Evolutionary conservation across 1,284 basidiomycete genomes (phyloP), one percentile per base, ranked within the genome.

Genomic region (Thecaphora thlaspeos): DNA sequence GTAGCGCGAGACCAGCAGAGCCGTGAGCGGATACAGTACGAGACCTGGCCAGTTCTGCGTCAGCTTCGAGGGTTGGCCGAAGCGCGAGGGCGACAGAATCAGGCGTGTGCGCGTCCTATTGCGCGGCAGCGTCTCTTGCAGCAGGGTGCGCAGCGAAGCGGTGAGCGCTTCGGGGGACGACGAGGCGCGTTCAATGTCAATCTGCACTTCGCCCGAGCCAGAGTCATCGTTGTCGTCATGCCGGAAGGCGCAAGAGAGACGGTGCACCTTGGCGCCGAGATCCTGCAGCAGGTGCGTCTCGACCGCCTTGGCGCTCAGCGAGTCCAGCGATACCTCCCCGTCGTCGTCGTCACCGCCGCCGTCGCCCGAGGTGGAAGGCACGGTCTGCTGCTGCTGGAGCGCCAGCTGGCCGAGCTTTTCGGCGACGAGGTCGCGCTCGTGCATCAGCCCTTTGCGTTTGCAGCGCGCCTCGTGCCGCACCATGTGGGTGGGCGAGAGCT

Each of bases 11-110:
- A 59, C 23, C 0, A 65, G 40, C 32, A 67, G 41, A 17, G 61
- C 48, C 11, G 60, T 51, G 18, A 70, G 19, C 0, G 75, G 75
- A 9, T 67, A 71, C 3, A 68, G 48, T 1, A 76, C 61, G 18
- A 73, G 56, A 44, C 60, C 51, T 1, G 74, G 74, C 72, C 73
- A 73, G 21, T 56, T 48, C 40, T 64, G 68, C 8, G 65, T 58
- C 8, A 75, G 38, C 3, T 30, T 26, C 10, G 62, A 56, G 0
- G 73, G 72, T 28, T 61, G 52, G 18, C 67, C 63, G 42, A 66
- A 63, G 17, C 48, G 42, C 0, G 51, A 41, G 17, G 62, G 48
- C 8, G 62, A 65, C 2, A 65, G 48, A 10, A 65, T 48, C 5
- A 49, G 43, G 14, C 23, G 45, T 1, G 51, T 55, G 14, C 58